Conservation (phyloP, 345 rosid genomes). For the Euphorbia lathyris region DNA sequence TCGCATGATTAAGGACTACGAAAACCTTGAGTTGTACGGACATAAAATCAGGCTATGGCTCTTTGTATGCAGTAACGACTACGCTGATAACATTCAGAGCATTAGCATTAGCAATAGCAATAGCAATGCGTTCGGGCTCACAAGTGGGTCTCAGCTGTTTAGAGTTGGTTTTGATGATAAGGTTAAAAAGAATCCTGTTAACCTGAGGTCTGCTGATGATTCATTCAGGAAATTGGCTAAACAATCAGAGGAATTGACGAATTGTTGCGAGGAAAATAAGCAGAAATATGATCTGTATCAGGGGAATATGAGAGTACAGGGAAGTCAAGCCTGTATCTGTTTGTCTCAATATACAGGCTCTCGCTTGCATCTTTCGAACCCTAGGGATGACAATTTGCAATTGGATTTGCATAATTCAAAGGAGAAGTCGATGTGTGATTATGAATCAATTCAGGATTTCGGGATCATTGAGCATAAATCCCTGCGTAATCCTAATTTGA, state of each 20-base stretch:
- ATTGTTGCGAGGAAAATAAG: not conserved
- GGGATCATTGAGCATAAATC: not conserved
- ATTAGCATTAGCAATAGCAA: not conserved
- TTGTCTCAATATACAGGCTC: not conserved
- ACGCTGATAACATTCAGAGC: not conserved
- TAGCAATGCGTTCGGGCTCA: not conserved
- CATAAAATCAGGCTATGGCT: slow-evolving; percentile 28
- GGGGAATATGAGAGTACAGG: not conserved
- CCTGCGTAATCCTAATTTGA: slow-evolving; percentile 13
- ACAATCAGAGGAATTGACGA: slow-evolving; percentile 8
- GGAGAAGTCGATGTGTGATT: not conserved
- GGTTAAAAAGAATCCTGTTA: slow-evolving; percentile 1
- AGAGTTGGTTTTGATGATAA: not conserved
- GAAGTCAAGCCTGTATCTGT: not conserved
- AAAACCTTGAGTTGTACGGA: slow-evolving; percentile 22
- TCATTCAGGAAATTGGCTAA: slow-evolving; percentile 17
- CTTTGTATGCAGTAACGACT: slow-evolving; percentile 13
- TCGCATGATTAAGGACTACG: slow-evolving; percentile 33
- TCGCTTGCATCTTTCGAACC: slow-evolving; percentile 19
- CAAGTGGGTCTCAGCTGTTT: not conserved
- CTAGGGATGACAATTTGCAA: slow-evolving; percentile 21
- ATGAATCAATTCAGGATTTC: slow-evolving; percentile 12
- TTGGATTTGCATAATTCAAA: no score
- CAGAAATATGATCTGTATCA: slow-evolving; percentile 5
- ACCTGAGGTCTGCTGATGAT: not conserved